phyloP scores from a whole-genome alignment of 805 yeast genomes.

The Wickerhamomyces bovis region DNA sequence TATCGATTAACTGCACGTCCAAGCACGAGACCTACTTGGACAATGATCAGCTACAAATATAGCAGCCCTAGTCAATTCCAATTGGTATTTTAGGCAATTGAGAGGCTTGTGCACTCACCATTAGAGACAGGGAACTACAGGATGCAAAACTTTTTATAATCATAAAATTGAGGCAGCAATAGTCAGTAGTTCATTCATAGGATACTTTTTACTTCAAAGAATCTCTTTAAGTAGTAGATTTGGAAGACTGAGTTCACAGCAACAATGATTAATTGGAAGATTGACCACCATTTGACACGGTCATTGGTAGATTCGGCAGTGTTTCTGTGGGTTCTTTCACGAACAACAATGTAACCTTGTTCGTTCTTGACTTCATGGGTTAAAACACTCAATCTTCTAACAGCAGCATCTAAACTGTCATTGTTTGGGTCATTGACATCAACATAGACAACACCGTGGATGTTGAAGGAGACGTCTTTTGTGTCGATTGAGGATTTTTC shows the following conservation, averaged over 20 bases:
- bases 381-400: slow-evolving; percentile 65
- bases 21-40: too few relatives aligned
- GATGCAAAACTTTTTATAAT: too few relatives aligned
- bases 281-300: slow-evolving; percentile 97
- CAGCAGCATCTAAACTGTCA: slow-evolving; percentile 79
- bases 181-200: background rate
- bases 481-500: slow-evolving; percentile 67
- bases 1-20: too few relatives aligned
- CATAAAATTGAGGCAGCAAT: background rate
- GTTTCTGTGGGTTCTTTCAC: slow-evolving; percentile 97
- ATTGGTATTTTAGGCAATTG: too few relatives aligned
- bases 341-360: slow-evolving; percentile 82
- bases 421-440: slow-evolving; percentile 71
- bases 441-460: slow-evolving; percentile 86
- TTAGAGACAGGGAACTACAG: too few relatives aligned
- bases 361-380: slow-evolving; percentile 88
- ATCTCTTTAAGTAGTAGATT: slow-evolving; percentile 87
- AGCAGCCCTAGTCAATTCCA: too few relatives aligned
- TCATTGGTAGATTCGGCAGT: slow-evolving; percentile 97
- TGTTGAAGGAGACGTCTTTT: slow-evolving; percentile 91
- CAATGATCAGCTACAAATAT: too few relatives aligned
- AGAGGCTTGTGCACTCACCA: too few relatives aligned
- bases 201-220: slow-evolving; percentile 89
- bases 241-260: slow-evolving; percentile 86
- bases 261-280: slow-evolving; percentile 84